Conservation (phyloP, 2,329 filamentous ascomycete species). For the Didymella glomerata region DNA sequence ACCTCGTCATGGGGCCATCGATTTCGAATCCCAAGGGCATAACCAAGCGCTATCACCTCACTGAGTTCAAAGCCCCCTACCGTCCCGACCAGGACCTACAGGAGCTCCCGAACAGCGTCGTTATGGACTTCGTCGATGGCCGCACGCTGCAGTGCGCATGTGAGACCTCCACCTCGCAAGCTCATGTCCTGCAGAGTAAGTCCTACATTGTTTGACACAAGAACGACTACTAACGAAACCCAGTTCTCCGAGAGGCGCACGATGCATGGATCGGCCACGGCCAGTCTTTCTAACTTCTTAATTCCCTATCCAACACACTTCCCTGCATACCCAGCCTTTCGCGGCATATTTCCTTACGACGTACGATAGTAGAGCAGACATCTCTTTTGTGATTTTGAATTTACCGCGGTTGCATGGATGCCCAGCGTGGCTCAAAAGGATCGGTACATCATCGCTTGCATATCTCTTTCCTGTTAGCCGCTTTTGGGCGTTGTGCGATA, state of each 20-base stretch:
- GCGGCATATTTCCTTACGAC: conserved; percentile 21
- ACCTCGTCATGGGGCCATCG: conserved; percentile 78
- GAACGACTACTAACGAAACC: conserved; percentile 24
- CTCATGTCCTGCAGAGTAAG: conserved; percentile 49
- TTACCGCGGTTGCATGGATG: conserved; percentile 19
- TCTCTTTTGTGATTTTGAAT: conserved; percentile 18
- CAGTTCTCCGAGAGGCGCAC: conserved; percentile 50
- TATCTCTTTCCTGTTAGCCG: conserved; percentile 8
- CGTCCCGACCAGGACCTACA: conserved; percentile 89
- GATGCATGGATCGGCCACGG: conserved; percentile 48
- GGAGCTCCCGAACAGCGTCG: conserved; percentile 86
- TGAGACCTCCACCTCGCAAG: conserved; percentile 46
- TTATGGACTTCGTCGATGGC: conserved; percentile 69
- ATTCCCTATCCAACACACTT: conserved; percentile 8
- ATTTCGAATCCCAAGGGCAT: conserved; percentile 69
- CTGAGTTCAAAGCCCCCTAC: conserved; percentile 80
- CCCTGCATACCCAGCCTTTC: conserved; percentile 17
- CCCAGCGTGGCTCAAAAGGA: conserved; percentile 19
- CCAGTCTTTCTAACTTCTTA: conserved; percentile 30
- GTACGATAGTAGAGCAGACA: conserved; percentile 22
- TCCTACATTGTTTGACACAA: neutral
- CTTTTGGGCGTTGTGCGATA: conserved; percentile 6
- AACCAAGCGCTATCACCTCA: conserved; percentile 84
- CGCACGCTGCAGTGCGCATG: conserved; percentile 69
- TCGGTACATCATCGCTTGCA: conserved; percentile 20